Evolutionary conservation across 495 filamentous ascomycete genomes (phyloP), one percentile per base, ranked within the genome.

Genomic region (Lichenothelia convexa): DNA sequence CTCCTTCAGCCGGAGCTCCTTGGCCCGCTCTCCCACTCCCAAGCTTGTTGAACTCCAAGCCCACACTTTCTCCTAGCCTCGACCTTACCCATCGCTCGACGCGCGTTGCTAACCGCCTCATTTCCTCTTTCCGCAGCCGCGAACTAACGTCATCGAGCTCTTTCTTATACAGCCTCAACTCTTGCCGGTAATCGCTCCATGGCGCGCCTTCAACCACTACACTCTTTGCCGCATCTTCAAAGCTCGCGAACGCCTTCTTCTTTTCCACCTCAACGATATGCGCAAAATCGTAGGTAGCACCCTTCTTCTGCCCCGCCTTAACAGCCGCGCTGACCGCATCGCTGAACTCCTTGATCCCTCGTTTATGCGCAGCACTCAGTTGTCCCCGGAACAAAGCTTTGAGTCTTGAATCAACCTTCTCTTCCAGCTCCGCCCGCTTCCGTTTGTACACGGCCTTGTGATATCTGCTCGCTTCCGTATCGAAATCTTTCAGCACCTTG

Each of bases 71-170:
- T 20, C 71, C 72, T 6, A 97, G 65, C 16, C 85, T 74, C 41
- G 80, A 80, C 45, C 75, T 73, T 38, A 97, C 89, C 78, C 83
- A 93, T 32, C 86, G 71, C 59, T 97, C 89, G 20, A 93, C 75
- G 11, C 89, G 70, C 13, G 70, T 82, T 1, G 89, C 89, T 34
- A 97, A 63, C 11, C 89, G 76, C 36, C 86, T 70, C 84, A 97
- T 93, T 57, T 97, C 89, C 46, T 97, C 89, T 44, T 81, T 79
- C 34, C 89, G 68, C 42, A 97, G 61, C 12, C 75, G 70, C 18
- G 67, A 64, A 42, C 82, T 89, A 44, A 87, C 80, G 44, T 89
- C 79, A 40, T 85, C 76, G 15, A 97, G 65, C 30, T 95, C 89
- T 49, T 89, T 87, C 42, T 70, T 61, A 44, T 69, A 73, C 32